These are phyloP conservation scores for Paradendryphiella salina DNA, from an alignment of 2,329 filamentous ascomycete genomes.

Conservation along the genomic window DNA sequence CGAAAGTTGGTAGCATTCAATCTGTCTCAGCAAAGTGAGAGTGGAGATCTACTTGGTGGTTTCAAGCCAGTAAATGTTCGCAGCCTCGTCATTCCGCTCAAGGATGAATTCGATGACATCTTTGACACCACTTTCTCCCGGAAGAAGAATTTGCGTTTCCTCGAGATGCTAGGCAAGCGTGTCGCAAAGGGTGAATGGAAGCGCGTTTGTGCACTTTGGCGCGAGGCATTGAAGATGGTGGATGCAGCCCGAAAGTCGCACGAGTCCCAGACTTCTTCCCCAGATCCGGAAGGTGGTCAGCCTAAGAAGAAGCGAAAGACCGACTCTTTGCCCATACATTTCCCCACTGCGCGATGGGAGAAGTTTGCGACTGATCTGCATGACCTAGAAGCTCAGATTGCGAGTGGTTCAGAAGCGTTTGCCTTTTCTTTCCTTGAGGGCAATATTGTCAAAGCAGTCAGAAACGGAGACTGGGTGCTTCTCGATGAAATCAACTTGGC, in stretches of 20 bases:
- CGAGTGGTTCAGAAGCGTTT: conserved; percentile 72
- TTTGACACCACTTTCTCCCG: conserved; percentile 86
- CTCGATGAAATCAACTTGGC: conserved; percentile 97
- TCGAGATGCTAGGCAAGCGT: conserved; percentile 77
- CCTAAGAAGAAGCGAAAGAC: conserved; percentile 72
- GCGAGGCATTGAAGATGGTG: conserved; percentile 86
- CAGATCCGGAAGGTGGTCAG: conserved; percentile 58
- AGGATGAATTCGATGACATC: conserved; percentile 90
- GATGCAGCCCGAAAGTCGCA: conserved; percentile 52
- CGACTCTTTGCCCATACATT: conserved; percentile 54
- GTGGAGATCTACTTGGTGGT: conserved; percentile 89
- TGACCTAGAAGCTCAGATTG: conserved; percentile 78
- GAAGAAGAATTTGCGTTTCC: conserved; percentile 79
- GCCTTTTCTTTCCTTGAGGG: conserved; percentile 96
- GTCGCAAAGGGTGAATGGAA: conserved; percentile 84
- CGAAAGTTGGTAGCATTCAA: conserved; percentile 92
- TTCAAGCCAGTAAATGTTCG: conserved; percentile 95
- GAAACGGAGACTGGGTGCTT: conserved; percentile 95
- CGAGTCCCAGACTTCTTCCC: conserved; percentile 48
- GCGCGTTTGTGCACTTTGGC: conserved; percentile 83
- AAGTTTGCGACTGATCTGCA: conserved; percentile 73
- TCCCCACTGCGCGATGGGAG: conserved; percentile 75
- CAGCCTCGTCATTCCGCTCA: conserved; percentile 82
- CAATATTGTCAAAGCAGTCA: conserved; percentile 91
- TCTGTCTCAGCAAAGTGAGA: conserved; percentile 95